A percentile compares a stretch with the other conserved stretches of the same genome.
phyloP scores from a whole-genome alignment of 1,284 basidiomycete species.

The Vanrija humicola region DNA sequence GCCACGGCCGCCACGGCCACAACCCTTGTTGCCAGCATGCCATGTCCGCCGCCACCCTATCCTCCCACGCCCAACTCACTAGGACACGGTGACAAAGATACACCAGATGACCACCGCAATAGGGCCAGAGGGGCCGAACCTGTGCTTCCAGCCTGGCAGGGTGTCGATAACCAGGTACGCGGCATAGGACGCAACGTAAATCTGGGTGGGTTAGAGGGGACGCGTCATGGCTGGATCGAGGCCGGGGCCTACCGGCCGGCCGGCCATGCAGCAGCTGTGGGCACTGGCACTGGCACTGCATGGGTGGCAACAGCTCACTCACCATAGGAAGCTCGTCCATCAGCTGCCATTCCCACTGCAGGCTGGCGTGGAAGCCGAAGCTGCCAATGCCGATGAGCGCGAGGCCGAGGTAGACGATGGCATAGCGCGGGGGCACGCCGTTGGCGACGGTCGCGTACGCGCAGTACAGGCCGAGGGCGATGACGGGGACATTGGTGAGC shows the following conservation, averaged over 20 bases:
- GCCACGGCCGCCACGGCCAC: background rate
- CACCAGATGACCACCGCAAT: constrained; percentile 33
- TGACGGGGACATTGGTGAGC: constrained; percentile 50
- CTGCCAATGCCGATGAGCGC: constrained; percentile 44
- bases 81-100: constrained; percentile 45
- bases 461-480: constrained; percentile 48
- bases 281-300: no score
- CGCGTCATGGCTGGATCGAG: background rate
- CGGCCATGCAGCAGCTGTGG: no score
- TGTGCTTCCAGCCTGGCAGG: constrained; percentile 29
- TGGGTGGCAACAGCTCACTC: constrained; percentile 12
- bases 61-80: constrained; percentile 33
- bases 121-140: constrained; percentile 35
- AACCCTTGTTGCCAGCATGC: no score
- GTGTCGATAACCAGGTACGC: constrained; percentile 44
- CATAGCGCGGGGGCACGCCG: constrained; percentile 34
- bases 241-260: no score
- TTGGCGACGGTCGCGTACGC: constrained; percentile 21
- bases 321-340: constrained; percentile 51
- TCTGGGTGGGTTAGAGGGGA: constrained; percentile 20
- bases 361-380: constrained; percentile 46
- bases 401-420: constrained; percentile 39
- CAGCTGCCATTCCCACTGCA: constrained; percentile 49
- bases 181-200: constrained; percentile 44
- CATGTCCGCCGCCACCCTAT: no score